phyloP scores from a whole-genome alignment of 495 filamentous ascomycete species.

The Talaromyces wortmannii region DNA sequence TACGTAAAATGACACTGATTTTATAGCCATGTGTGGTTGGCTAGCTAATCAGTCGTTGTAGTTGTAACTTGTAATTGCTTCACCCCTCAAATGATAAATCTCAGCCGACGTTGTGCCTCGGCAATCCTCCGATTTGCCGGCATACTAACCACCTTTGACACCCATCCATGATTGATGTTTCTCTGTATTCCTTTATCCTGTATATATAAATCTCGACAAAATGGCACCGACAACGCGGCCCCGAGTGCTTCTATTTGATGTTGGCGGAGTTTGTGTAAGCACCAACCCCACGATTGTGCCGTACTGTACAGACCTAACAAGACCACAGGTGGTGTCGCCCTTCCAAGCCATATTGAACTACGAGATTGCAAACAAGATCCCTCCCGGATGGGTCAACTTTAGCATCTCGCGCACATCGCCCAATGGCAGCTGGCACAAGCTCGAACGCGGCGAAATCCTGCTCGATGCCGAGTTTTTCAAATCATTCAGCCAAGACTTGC shows the following conservation, averaged over 20 bases:
- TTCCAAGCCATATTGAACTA: constrained; percentile 91
- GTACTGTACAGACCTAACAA: neutral
- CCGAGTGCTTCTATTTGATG: constrained; percentile 86
- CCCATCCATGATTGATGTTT: too few species aligned
- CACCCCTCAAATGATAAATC: neutral
- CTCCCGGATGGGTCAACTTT: constrained; percentile 84
- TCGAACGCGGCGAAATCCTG: constrained; percentile 69
- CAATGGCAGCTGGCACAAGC: constrained; percentile 78
- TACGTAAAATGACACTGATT: too few species aligned
- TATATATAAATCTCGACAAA: neutral
- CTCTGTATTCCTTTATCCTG: too few species aligned
- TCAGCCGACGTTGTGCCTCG: neutral
- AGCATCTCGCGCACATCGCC: constrained; percentile 73
- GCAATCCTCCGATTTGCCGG: neutral
- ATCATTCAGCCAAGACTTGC: constrained; percentile 69
- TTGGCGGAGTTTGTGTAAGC: constrained; percentile 93
- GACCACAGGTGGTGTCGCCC: constrained; percentile 71
- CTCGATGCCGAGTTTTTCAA: constrained; percentile 70
- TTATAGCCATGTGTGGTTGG: too few species aligned
- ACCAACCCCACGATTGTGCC: neutral
- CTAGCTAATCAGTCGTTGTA: too few species aligned
- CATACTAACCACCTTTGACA: neutral
- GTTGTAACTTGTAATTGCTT: too few species aligned
- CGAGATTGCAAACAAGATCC: constrained; percentile 67
- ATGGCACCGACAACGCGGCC: constrained; percentile 45